phyloP scores from a whole-genome alignment of 495 filamentous ascomycete species.

The Evansstolkia leycettana region DNA sequence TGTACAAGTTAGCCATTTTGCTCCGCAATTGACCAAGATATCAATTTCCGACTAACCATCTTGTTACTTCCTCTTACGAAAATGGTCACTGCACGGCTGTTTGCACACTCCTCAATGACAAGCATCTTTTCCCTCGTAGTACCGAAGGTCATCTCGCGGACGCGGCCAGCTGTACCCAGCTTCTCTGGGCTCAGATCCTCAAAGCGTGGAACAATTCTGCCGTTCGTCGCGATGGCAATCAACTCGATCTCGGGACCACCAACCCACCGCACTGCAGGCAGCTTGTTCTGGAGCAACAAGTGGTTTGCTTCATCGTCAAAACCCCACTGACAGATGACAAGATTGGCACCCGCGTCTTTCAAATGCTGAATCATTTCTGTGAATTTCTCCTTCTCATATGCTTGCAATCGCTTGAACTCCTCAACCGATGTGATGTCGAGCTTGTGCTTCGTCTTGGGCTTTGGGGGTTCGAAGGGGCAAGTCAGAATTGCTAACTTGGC shows the following conservation, averaged over 20 bases:
- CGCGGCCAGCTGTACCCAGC: slow-evolving; percentile 78
- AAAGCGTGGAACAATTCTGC: slow-evolving; percentile 92
- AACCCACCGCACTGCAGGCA: slow-evolving; percentile 96
- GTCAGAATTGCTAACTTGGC: slow-evolving; percentile 96
- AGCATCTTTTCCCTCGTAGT: slow-evolving; percentile 99
- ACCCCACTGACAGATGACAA: slow-evolving; percentile 98
- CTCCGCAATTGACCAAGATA: not conserved
- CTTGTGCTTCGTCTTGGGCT: slow-evolving; percentile 99
- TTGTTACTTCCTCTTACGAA: slow-evolving; percentile 98
- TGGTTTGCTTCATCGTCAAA: slow-evolving; percentile 99
- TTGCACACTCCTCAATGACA: slow-evolving; percentile 97
- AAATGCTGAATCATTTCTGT: slow-evolving; percentile 97
- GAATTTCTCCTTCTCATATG: slow-evolving; percentile 91
- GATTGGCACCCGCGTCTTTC: slow-evolving; percentile 92
- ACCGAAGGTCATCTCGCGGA: slow-evolving; percentile 90
- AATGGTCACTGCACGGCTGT: slow-evolving; percentile 88
- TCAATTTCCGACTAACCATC: slow-evolving; percentile 55
- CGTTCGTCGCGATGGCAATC: slow-evolving; percentile 97
- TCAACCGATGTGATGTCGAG: slow-evolving; percentile 95
- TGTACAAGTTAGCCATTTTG: slow-evolving; percentile 24
- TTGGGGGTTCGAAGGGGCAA: slow-evolving; percentile 98
- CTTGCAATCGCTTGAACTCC: slow-evolving; percentile 93
- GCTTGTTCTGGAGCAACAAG: slow-evolving; percentile 84
- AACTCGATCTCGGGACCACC: slow-evolving; percentile 97
- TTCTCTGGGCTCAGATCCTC: slow-evolving; percentile 87